Conservation (phyloP, 768 basidiomycete species). For the Calvatia gigantea region DNA sequence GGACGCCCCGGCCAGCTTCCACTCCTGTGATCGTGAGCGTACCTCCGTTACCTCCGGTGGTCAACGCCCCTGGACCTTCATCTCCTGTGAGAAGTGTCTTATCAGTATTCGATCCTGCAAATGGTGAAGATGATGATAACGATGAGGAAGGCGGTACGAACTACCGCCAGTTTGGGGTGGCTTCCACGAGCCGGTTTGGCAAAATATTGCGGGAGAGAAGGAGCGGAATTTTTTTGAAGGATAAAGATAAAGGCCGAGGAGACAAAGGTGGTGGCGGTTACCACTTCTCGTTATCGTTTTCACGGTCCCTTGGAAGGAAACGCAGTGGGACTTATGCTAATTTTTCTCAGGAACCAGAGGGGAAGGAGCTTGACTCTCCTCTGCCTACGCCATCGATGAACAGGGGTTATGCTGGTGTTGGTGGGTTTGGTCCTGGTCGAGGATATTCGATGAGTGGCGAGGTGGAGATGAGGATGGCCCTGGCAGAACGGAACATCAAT, state of each 20-base stretch:
- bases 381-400: not conserved
- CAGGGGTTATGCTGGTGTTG: not conserved
- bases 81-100: slow-evolving; percentile 2
- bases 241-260: not conserved
- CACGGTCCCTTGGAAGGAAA: slow-evolving; percentile 1
- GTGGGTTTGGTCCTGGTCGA: not conserved
- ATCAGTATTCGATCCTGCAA: slow-evolving; percentile 1
- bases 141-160: not conserved
- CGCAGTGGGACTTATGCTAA: not conserved
- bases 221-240: not conserved
- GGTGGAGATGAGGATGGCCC: slow-evolving; percentile 54
- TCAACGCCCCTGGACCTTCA: not conserved
- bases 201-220: not conserved
- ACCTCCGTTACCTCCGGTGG: not conserved
- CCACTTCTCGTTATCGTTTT: not conserved
- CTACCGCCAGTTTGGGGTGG: slow-evolving; percentile 3
- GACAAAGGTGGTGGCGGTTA: slow-evolving; percentile 5
- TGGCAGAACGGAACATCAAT: slow-evolving; percentile 27
- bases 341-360: not conserved
- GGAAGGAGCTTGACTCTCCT: not conserved
- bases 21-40: not conserved
- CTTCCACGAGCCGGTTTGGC: not conserved
- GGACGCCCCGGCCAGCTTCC: not conserved
- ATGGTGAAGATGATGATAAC: slow-evolving; percentile 1
- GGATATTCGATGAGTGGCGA: slow-evolving; percentile 61